These are phyloP conservation scores for Peronospora farinosa DNA, from an alignment of 352 stramenopile species.

Conservation along the genomic window DNA sequence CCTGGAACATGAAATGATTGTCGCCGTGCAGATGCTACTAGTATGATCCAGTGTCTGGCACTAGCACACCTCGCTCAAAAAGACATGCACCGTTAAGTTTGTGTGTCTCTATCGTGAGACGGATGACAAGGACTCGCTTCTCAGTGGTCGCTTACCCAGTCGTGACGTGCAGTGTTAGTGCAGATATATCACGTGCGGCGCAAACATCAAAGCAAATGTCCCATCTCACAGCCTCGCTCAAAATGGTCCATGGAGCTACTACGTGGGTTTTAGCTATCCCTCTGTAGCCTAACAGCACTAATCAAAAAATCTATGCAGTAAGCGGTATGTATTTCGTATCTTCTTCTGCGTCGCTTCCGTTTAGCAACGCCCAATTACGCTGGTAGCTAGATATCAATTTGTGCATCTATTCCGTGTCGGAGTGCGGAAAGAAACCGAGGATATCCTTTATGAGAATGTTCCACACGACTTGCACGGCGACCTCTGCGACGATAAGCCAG, in stretches of 20 bases:
- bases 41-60: too few species aligned
- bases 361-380: neutral
- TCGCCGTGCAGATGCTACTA: too few species aligned
- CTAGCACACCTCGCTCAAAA: too few species aligned
- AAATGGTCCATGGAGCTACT: constrained; percentile 7
- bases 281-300: neutral
- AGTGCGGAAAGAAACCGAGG: constrained; percentile 76
- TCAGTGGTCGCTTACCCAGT: constrained; percentile 21
- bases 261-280: neutral
- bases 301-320: constrained; percentile 8
- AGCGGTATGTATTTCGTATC: constrained; percentile 11
- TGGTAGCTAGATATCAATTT: neutral
- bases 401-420: constrained; percentile 35
- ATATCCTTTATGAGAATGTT: constrained; percentile 88
- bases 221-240: constrained; percentile 1
- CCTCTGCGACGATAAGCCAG: constrained; percentile 89
- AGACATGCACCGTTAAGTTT: too few species aligned
- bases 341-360: constrained; percentile 2
- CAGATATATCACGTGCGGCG: constrained; percentile 33
- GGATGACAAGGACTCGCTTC: constrained; percentile 27
- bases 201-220: constrained; percentile 32
- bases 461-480: constrained; percentile 85
- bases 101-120: constrained; percentile 9
- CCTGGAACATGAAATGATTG: too few species aligned
- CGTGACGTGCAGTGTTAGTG: constrained; percentile 24